Evolutionary conservation across 2,329 filamentous ascomycete species (phyloP), one percentile per base, ranked within the genome.

Genomic region (Pyricularia pennisetigena): DNA sequence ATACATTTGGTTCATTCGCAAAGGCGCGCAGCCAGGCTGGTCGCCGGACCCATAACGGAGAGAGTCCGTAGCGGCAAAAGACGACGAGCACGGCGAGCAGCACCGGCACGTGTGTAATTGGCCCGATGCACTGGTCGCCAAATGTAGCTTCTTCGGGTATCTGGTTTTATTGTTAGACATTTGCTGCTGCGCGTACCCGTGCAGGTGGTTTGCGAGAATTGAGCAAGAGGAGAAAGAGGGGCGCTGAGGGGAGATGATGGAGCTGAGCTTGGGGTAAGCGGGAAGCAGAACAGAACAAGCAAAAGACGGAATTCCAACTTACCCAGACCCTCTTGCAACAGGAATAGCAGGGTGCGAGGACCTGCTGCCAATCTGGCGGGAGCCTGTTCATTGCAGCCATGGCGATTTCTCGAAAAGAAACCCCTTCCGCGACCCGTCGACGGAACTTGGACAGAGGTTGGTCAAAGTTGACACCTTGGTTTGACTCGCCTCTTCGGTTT

Each of bases 11-110:
- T 68, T 79, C 76, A 3, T 73, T 72, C 4, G 76, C 76, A 68
- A 79, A 78, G 28, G 69, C 71, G 64, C 75, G 75, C 62, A 79
- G 71, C 77, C 77, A 79, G 9, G 72, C 9, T 3, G 77, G 76
- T 20, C 77, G 76, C 8, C 73, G 71, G 1, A 68, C 69, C 77
- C 77, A 78, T 1, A 76, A 30, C 2, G 76, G 74, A 0, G 70
- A 70, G 20, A 77, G 64, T 4, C 69, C 73, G 59, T 78, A 79
- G 29, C 75, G 75, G 66, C 76, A 70, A 1, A 76, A 26, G 12
- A 78, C 68, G 7, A 76, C 71, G 49, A 75, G 16, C 4, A 78
- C n/a, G 2, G 78, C 72, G 7, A 74, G 68, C 71, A 72, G 75
- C 5, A 74, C 68, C 5, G 78, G 78, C 32, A 78, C 63, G 64